Base-by-base conservation (phyloP, 495 filamentous ascomycete genomes). In the Penicillium coffeae region DNA sequence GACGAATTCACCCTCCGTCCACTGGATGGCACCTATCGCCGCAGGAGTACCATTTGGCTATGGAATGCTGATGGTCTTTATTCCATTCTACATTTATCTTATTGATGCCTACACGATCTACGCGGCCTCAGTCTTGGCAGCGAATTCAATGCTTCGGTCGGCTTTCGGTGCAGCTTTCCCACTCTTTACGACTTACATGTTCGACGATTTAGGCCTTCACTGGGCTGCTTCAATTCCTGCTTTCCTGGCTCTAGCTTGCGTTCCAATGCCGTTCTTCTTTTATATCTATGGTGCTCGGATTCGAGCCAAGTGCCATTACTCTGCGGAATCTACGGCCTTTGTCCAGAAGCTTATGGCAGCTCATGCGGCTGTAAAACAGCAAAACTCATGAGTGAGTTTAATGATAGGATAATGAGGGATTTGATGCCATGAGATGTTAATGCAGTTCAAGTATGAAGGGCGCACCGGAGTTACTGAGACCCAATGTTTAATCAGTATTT, bases 101-200 rank as follows among this genome's bases (percentile, higher is more conserved):
- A 79, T 85, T 47, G 83, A 86, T 58, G 70, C 76, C 13, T 81
- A 86, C 63, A 81, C 76, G 32, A 79, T 87, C 38, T 88, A 79
- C 51, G 83, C 84, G 1, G 84, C 85, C 0, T 81, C 76, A 0
- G 84, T 82, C 0, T 65, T 88, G 5, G 85, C 85, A 1, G 81
- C 83, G 7, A 86, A 82, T 52, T 65, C 78, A 13, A 74, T 86
- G 1, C 63, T 88, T 12, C 64, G 75, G 15, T 73, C 66, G 2
- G 7, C 64, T 5, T 85, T 88, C 52, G 84, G 84, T 38, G 81
- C 82, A 15, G 79, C 74, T 0, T 88, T 89, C 63, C 86, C 85
- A 0, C 69, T 89, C 0, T 88, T 89, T 64, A 87, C 84, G 0
- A 75, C 74, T 0, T 54, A 77, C 36, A 82, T 88, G 80, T 88